A percentile compares a stretch with the other conserved stretches of the same genome.
Evolutionary conservation across 2,329 filamentous ascomycete species (phyloP).

Genomic region (Fusarium redolens): DNA sequence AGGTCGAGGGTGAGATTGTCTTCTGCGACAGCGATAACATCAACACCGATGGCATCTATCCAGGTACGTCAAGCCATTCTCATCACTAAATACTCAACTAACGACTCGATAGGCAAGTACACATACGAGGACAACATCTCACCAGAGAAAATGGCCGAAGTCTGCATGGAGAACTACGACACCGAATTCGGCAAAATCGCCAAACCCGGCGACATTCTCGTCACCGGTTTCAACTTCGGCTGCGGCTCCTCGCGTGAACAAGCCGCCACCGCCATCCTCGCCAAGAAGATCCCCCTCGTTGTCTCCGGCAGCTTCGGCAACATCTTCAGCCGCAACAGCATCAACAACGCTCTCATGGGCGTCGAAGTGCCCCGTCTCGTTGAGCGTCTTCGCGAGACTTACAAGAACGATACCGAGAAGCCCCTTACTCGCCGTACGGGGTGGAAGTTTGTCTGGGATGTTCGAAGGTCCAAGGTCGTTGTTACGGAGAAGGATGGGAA

Average conservation of each 20-base stretch:
- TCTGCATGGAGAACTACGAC: slow-evolving; percentile 97
- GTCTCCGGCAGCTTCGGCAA: slow-evolving; percentile 85
- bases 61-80: slow-evolving; percentile 67
- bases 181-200: slow-evolving; percentile 72
- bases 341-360: slow-evolving; percentile 82
- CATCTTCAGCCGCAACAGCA: slow-evolving; percentile 82
- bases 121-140: slow-evolving; percentile 91
- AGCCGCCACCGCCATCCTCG: slow-evolving; percentile 86
- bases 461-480: slow-evolving; percentile 75
- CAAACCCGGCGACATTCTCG: slow-evolving; percentile 80
- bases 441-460: slow-evolving; percentile 87
- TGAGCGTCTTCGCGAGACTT: slow-evolving; percentile 72
- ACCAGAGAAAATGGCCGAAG: slow-evolving; percentile 82
- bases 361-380: slow-evolving; percentile 76
- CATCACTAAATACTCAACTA: not conserved
- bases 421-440: slow-evolving; percentile 78
- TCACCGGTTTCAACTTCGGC: slow-evolving; percentile 90
- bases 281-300: slow-evolving; percentile 82
- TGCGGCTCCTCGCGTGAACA: slow-evolving; percentile 80
- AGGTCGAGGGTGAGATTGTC: slow-evolving; percentile 85
- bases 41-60: slow-evolving; percentile 93
- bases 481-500: slow-evolving; percentile 76
- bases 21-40: slow-evolving; percentile 67
- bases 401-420: slow-evolving; percentile 61
- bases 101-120: slow-evolving; percentile 68